phyloP scores from a whole-genome alignment of 2,329 filamentous ascomycete species.

The Sporothrix globosa region DNA sequence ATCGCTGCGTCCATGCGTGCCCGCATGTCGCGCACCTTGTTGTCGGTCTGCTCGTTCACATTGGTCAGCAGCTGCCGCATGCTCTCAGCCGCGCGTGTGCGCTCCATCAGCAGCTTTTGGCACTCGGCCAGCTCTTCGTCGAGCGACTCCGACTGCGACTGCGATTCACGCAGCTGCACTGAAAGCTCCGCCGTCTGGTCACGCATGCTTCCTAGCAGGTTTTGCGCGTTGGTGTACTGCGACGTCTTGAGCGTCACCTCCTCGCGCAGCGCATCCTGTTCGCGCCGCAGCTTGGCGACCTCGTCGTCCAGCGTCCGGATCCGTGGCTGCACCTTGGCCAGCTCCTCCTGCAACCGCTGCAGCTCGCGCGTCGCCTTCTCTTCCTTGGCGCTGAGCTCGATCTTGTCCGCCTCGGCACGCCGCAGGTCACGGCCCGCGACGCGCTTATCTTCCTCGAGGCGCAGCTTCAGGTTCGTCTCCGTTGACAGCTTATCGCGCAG shows the following conservation, averaged over 20 bases:
- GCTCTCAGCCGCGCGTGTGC: constrained; percentile 88
- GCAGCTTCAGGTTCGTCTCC: constrained; percentile 71
- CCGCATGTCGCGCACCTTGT: constrained; percentile 83
- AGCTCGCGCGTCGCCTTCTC: constrained; percentile 75
- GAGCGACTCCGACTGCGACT: constrained; percentile 77
- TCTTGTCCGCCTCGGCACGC: constrained; percentile 75
- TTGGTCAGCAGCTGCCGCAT: constrained; percentile 89
- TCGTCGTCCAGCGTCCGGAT: constrained; percentile 74
- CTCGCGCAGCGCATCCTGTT: constrained; percentile 70
- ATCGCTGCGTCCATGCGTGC: constrained; percentile 84
- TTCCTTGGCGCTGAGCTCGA: constrained; percentile 71
- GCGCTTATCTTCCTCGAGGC: constrained; percentile 77
- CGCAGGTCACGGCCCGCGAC: constrained; percentile 76
- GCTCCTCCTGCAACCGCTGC: constrained; percentile 70
- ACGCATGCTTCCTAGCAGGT: constrained; percentile 86
- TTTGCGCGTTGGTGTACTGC: constrained; percentile 83
- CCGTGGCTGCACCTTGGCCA: constrained; percentile 65
- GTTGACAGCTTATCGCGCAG: constrained; percentile 77
- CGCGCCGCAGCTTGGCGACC: constrained; percentile 66
- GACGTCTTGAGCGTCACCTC: constrained; percentile 82
- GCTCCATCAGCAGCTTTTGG: constrained; percentile 81
- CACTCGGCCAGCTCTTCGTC: constrained; percentile 92
- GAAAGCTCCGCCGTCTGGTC: constrained; percentile 87
- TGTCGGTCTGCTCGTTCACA: constrained; percentile 79
- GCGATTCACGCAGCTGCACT: constrained; percentile 88